Evolutionary conservation across 2,329 filamentous ascomycete species (phyloP).

Genomic region (Calonectria crousiana): DNA sequence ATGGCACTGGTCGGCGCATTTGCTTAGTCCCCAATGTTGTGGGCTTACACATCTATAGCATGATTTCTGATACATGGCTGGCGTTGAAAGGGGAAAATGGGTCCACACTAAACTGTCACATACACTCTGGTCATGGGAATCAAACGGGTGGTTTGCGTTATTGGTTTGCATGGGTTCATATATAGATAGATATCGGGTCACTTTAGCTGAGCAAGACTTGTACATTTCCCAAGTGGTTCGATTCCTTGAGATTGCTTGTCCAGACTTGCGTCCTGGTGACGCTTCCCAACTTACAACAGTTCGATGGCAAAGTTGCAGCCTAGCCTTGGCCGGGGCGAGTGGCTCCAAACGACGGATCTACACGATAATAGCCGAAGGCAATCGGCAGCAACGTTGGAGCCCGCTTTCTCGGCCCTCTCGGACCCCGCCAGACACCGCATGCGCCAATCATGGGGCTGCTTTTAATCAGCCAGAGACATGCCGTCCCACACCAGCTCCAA

Average conservation of each 20-base stretch:
- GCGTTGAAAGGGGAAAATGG: constrained; percentile 19
- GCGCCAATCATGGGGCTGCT: constrained; percentile 23
- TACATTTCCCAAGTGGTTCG: background rate
- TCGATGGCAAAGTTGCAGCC: no score
- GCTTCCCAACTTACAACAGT: background rate
- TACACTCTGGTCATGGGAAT: constrained; percentile 10
- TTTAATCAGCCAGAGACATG: constrained; percentile 27
- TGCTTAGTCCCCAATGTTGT: constrained; percentile 58
- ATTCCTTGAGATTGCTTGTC: background rate
- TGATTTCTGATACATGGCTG: constrained; percentile 14
- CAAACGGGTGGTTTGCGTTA: constrained; percentile 8
- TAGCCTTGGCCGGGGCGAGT: background rate
- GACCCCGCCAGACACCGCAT: background rate
- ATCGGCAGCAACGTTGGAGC: constrained; percentile 27
- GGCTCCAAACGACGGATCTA: background rate
- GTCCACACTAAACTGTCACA: background rate
- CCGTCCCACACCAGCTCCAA: constrained; percentile 23
- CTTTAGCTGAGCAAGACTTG: background rate
- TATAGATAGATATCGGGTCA: background rate
- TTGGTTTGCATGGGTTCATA: background rate
- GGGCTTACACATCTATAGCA: constrained; percentile 25
- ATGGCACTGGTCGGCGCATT: constrained; percentile 82
- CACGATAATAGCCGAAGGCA: constrained; percentile 23
- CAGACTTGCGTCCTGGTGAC: background rate
- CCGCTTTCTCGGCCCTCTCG: constrained; percentile 14